phyloP scores from a whole-genome alignment of 2,329 filamentous ascomycete species.

The Epichloe festucae region DNA sequence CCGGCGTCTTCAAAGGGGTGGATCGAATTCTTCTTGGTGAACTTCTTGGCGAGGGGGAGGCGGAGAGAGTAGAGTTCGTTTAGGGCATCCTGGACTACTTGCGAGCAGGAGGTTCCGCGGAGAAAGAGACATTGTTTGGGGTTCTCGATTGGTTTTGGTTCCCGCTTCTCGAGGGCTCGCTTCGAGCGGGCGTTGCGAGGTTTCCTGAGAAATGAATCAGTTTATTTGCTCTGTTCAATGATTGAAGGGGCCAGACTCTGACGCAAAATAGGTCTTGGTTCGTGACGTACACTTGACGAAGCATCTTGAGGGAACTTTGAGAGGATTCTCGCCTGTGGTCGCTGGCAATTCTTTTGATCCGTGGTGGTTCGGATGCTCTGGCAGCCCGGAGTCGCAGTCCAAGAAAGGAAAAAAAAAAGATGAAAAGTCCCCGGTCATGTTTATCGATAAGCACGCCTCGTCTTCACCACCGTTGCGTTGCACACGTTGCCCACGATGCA shows the following conservation, averaged over 20 bases:
- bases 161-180: conserved; percentile 84
- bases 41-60: conserved; percentile 73
- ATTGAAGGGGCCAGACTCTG: too few species aligned
- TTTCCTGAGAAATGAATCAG: conserved; percentile 30
- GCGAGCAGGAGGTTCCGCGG: conserved; percentile 72
- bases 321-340: background rate
- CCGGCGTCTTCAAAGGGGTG: conserved; percentile 86
- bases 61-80: conserved; percentile 77
- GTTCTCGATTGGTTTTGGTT: conserved; percentile 80
- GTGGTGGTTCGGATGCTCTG: background rate
- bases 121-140: conserved; percentile 84
- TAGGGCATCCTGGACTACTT: conserved; percentile 70
- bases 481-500: conserved; percentile 13
- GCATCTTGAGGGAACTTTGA: conserved; percentile 22
- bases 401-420: conserved; percentile 13
- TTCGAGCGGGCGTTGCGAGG: conserved; percentile 74
- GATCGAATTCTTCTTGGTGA: conserved; percentile 93
- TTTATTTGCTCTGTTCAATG: background rate
- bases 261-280: too few species aligned
- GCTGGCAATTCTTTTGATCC: background rate
- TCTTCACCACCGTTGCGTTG: background rate
- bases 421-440: background rate
- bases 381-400: too few species aligned
- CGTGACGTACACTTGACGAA: conserved; percentile 33
- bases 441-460: conserved; percentile 21